These are phyloP conservation scores for Lasiodiplodia sp. DNA, from an alignment of 2,329 filamentous ascomycete genomes.

Conservation along the genomic window DNA sequence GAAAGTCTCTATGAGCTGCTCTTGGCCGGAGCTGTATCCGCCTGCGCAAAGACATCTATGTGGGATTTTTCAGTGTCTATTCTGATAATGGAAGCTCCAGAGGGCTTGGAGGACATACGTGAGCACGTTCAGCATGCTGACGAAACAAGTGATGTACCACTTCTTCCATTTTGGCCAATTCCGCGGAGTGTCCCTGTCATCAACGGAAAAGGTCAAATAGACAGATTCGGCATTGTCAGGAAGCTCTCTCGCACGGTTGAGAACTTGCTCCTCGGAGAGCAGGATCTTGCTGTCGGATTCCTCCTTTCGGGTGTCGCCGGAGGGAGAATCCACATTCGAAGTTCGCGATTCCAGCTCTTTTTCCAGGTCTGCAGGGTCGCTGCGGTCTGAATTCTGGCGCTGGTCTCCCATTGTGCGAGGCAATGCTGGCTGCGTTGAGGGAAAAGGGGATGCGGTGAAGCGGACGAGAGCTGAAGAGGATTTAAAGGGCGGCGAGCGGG, in stretches of 20 bases:
- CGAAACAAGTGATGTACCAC: slow-evolving; percentile 53
- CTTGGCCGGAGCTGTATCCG: slow-evolving; percentile 26
- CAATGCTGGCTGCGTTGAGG: neutral
- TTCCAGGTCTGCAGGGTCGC: slow-evolving; percentile 14
- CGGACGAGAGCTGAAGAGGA: neutral
- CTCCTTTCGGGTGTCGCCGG: neutral
- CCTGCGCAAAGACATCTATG: slow-evolving; percentile 28
- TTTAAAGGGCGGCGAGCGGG: neutral
- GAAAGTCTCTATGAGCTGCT: slow-evolving; percentile 13
- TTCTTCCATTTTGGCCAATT: slow-evolving; percentile 49
- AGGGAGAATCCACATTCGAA: slow-evolving; percentile 9
- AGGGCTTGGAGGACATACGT: slow-evolving; percentile 9
- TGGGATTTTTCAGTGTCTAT: neutral
- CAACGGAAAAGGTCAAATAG: slow-evolving; percentile 34
- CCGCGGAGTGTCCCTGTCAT: slow-evolving; percentile 48
- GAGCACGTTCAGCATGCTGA: slow-evolving; percentile 44
- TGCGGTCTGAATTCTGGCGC: neutral
- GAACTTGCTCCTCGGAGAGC: slow-evolving; percentile 34
- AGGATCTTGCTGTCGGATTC: neutral
- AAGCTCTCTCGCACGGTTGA: slow-evolving; percentile 31
- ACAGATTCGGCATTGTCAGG: slow-evolving; percentile 35
- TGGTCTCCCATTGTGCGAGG: neutral
- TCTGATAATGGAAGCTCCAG: neutral
- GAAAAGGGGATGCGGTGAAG: neutral
- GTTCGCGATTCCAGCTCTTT: slow-evolving; percentile 25